These are phyloP conservation scores for Pseudotulostoma volvatum DNA, from an alignment of 495 filamentous ascomycete species.

Conservation along the genomic window DNA sequence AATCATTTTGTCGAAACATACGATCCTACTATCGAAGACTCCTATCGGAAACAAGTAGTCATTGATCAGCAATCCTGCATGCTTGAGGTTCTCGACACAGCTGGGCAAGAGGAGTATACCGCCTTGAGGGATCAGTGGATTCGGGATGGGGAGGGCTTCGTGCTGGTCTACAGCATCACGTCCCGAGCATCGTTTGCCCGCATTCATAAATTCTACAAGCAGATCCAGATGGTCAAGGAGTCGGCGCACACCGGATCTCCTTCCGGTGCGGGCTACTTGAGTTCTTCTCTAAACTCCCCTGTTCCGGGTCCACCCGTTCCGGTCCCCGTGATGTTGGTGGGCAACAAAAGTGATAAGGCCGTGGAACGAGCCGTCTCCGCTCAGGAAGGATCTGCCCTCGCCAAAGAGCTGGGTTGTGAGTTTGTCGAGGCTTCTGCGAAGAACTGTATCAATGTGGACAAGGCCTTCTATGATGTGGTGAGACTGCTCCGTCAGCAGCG, in stretches of 20 bases:
- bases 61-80: constrained; percentile 95
- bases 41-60: constrained; percentile 95
- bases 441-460: constrained; percentile 97
- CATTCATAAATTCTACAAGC: constrained; percentile 88
- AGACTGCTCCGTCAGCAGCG: constrained; percentile 72
- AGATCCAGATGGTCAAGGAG: constrained; percentile 95
- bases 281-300: constrained; percentile 53
- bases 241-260: constrained; percentile 61
- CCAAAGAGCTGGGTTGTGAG: constrained; percentile 84
- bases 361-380: constrained; percentile 93
- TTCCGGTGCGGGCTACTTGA: constrained; percentile 36
- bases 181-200: constrained; percentile 86
- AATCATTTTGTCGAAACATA: constrained; percentile 81
- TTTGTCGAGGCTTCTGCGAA: constrained; percentile 99
- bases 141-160: constrained; percentile 90
- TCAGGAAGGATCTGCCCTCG: constrained; percentile 84
- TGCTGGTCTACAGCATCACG: constrained; percentile 95
- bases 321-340: constrained; percentile 93
- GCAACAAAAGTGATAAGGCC: constrained; percentile 93
- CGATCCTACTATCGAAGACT: constrained; percentile 94
- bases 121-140: constrained; percentile 97
- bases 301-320: constrained; percentile 41
- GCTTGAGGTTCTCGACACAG: constrained; percentile 96
- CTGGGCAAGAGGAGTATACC: constrained; percentile 98
- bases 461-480: constrained; percentile 96